Base-by-base conservation (phyloP, 495 filamentous ascomycete genomes). In the Aspergillus mulundensis region DNA sequence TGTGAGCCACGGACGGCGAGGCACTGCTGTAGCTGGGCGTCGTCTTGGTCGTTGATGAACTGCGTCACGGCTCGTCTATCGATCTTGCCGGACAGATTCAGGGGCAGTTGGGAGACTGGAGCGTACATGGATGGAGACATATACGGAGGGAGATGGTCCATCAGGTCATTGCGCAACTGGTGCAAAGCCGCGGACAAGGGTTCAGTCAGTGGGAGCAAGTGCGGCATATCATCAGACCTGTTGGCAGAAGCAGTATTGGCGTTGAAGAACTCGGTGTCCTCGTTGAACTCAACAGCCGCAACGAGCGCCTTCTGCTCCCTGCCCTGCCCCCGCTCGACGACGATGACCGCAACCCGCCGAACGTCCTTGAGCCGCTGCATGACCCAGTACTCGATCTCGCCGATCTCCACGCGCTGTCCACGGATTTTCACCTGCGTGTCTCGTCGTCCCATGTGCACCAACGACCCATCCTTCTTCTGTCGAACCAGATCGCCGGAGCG, bases 381-480 rank as follows among this genome's bases (percentile, higher is more conserved):
- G 10, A 69, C n/a, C 34, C 57, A 53, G 38, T 61, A 24, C 40
- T 73, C 70, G n/a, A 78, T 58, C 50, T 79, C 77, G 5, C 61
- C 72, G 69, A 47, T 19, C 21, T 60, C 52, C 5, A 60, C 40
- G 1, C 58, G 52, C 20, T 60, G 58, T 12, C 64, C 64, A 15
- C 47, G 52, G 12, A 60, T 11, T 18, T 60, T 60, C 0, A 60
- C 47, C 16, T 56, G 58, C 23, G 59, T 58, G 54, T 79, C 75
- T 30, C 65, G 65, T 32, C 78, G 64, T 15, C 71, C 73, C 21
- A 77, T 12, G 51, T 71, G 70, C 16, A 72, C 63, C 23, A 80
- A 58, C 8, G 57, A 66, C 1, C 76, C 75, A 56, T 75, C 64
- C 10, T 42, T 21, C 34, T 66, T 56, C 40, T 63, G 64, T 1